A percentile compares a stretch with the other conserved stretches of the same genome.
Evolutionary conservation across 768 basidiomycete genomes (phyloP).

Genomic region (Arthromyces matolae): DNA sequence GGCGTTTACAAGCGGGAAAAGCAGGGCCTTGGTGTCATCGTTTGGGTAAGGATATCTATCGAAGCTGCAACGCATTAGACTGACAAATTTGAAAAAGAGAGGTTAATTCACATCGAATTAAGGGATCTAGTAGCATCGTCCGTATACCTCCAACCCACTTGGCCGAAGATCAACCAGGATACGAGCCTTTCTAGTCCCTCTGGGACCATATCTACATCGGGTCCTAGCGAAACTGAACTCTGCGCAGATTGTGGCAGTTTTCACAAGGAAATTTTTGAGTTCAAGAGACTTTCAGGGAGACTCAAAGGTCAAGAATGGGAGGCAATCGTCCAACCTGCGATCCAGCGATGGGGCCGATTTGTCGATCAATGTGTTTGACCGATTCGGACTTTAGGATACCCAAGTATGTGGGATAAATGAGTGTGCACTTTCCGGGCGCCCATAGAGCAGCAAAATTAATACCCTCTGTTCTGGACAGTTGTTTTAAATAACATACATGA

Average conservation of each 20-base stretch:
- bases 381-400: not conserved
- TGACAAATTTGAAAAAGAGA: slow-evolving; percentile 36
- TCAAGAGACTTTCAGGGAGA: slow-evolving; percentile 51
- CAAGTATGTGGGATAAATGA: not conserved
- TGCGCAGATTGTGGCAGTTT: slow-evolving; percentile 46
- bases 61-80: not conserved
- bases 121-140: slow-evolving; percentile 58
- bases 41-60: slow-evolving; percentile 35
- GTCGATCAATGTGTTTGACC: slow-evolving; percentile 39
- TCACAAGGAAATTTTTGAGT: slow-evolving; percentile 81
- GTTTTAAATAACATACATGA: too few relatives aligned
- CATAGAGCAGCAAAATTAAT: too few relatives aligned
- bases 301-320: slow-evolving; percentile 74
- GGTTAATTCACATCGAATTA: slow-evolving; percentile 78
- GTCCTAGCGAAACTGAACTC: slow-evolving; percentile 20
- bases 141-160: slow-evolving; percentile 57
- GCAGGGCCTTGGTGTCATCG: slow-evolving; percentile 69
- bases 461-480: too few relatives aligned
- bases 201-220: slow-evolving; percentile 14
- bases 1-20: slow-evolving; percentile 57
- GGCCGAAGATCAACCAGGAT: slow-evolving; percentile 29
- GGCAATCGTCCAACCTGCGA: slow-evolving; percentile 64
- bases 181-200: slow-evolving; percentile 18
- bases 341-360: slow-evolving; percentile 76
- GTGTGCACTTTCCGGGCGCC: too few relatives aligned